phyloP scores from a whole-genome alignment of 192 early-diverging fungal genomes.

The Rhizoclosmatium globosum region DNA sequence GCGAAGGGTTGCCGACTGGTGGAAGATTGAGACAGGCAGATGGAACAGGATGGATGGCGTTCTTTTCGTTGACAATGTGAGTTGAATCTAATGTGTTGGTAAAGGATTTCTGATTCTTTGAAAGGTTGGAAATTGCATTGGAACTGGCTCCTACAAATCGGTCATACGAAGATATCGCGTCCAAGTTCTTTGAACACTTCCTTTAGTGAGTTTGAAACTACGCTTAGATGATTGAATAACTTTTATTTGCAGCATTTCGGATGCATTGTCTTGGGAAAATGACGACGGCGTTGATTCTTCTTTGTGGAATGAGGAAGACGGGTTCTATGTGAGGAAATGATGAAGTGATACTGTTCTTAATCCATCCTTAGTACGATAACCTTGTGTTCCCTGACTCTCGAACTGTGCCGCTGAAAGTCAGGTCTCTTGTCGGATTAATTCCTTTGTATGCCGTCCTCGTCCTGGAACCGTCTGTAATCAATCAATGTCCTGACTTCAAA shows the following conservation, averaged over 20 bases:
- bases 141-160: constrained; percentile 43
- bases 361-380: constrained; percentile 48
- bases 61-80: constrained; percentile 44
- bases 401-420: constrained; percentile 57
- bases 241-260: constrained; percentile 45
- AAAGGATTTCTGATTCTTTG: too few species aligned
- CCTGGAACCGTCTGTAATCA: constrained; percentile 47
- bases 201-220: constrained; percentile 37
- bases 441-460: constrained; percentile 54
- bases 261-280: constrained; percentile 57
- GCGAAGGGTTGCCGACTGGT: constrained; percentile 54
- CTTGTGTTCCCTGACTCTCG: constrained; percentile 54
- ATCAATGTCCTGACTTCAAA: constrained; percentile 40
- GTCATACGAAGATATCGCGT: constrained; percentile 56
- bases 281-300: constrained; percentile 42
- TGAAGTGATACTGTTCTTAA: background rate
- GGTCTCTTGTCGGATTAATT: constrained; percentile 61
- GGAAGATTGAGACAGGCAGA: constrained; percentile 59
- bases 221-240: too few species aligned
- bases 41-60: constrained; percentile 64
- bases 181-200: constrained; percentile 66
- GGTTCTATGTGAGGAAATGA: constrained; percentile 46
- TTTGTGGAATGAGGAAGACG: constrained; percentile 57
- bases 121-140: constrained; percentile 39
- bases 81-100: background rate